Evolutionary conservation across 805 yeast genomes (phyloP).

Genomic region (Candida verbasci): DNA sequence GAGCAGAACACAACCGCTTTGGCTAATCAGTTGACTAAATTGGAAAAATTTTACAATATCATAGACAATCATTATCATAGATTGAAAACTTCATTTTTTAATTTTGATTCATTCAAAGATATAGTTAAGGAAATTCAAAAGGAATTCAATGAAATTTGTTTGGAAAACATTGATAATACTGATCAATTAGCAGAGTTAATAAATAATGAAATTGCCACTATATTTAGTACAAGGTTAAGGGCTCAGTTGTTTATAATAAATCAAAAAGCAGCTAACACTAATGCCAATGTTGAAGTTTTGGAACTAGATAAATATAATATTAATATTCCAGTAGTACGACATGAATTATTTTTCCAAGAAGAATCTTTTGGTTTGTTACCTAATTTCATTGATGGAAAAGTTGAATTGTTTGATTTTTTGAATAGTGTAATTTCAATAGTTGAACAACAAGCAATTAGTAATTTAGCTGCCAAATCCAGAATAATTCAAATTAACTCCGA

Average conservation of each 20-base stretch:
- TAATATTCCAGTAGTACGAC: slow-evolving; percentile 14
- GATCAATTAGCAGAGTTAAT: slow-evolving; percentile 17
- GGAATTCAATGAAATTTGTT: slow-evolving; percentile 12
- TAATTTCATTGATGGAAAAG: slow-evolving; percentile 33
- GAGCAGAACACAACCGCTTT: slow-evolving; percentile 19
- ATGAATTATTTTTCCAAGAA: slow-evolving; percentile 33
- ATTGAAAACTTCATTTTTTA: slow-evolving; percentile 16
- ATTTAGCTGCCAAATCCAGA: background rate
- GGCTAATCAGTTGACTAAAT: slow-evolving; percentile 14
- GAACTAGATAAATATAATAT: slow-evolving; percentile 6
- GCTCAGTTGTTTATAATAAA: slow-evolving; percentile 10
- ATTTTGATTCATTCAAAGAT: slow-evolving; percentile 8
- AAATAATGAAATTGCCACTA: slow-evolving; percentile 18
- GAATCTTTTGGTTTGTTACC: slow-evolving; percentile 38
- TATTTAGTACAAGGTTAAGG: slow-evolving; percentile 19
- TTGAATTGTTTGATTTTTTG: slow-evolving; percentile 17
- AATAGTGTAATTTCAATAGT: slow-evolving; percentile 14
- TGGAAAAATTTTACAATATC: slow-evolving; percentile 14
- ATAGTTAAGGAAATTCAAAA: slow-evolving; percentile 13
- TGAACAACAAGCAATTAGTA: slow-evolving; percentile 14
- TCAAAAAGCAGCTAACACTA: background rate
- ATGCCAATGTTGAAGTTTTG: slow-evolving; percentile 1
- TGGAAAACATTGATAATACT: slow-evolving; percentile 15
- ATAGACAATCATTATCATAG: slow-evolving; percentile 12
- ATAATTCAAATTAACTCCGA: background rate